These are phyloP conservation scores for Fusarium poae DNA, from an alignment of 2,329 filamentous ascomycete species.

Conservation along the genomic window DNA sequence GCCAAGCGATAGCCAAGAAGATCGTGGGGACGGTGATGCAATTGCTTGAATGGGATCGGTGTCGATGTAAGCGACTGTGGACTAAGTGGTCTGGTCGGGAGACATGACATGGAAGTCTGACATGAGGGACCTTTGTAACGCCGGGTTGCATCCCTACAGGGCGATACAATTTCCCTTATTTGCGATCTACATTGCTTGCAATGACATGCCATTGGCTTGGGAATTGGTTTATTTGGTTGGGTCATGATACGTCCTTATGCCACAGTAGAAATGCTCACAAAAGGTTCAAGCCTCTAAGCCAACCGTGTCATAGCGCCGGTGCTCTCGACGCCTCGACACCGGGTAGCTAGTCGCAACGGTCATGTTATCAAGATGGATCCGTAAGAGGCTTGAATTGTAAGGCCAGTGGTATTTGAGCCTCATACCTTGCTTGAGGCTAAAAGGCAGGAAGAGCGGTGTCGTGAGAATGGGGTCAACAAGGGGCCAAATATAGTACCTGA, in stretches of 20 bases:
- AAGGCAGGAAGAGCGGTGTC: conserved; percentile 30
- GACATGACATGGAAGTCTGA: neutral
- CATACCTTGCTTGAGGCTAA: neutral
- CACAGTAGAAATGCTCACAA: neutral
- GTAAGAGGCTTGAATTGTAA: neutral
- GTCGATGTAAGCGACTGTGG: neutral
- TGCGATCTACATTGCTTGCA: neutral
- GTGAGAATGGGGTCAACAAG: conserved; percentile 20
- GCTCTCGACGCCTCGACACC: neutral
- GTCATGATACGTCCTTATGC: neutral
- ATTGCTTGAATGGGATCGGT: neutral
- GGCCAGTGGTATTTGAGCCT: conserved; percentile 6
- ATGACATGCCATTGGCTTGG: neutral
- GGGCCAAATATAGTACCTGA: conserved; percentile 6
- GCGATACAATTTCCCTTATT: neutral
- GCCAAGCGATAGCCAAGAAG: conserved; percentile 1
- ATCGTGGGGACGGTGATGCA: conserved; percentile 14
- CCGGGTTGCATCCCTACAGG: neutral
- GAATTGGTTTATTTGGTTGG: neutral
- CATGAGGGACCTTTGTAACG: neutral
- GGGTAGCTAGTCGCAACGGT: neutral
- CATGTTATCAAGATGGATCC: neutral
- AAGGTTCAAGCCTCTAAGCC: conserved; percentile 1
- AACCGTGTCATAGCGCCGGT: neutral
- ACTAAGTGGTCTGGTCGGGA: neutral